Evolutionary conservation across 1,284 basidiomycete species (phyloP).

Genomic region (Irpex sp.): DNA sequence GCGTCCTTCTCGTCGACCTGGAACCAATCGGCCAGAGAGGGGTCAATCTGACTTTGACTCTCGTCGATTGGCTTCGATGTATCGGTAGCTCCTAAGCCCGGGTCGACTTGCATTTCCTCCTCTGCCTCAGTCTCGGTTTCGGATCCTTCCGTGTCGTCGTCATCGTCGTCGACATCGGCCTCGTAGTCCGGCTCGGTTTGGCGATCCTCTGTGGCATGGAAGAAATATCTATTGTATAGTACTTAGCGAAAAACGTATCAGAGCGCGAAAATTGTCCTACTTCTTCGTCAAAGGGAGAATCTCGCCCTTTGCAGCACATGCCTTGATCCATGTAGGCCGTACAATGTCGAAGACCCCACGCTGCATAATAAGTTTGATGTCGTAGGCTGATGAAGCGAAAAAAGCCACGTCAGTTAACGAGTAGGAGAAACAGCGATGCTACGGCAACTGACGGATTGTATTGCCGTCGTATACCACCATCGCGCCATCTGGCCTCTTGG

Average conservation of each 20-base stretch:
- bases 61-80: constrained; percentile 14
- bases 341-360: constrained; percentile 67
- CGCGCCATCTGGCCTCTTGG: constrained; percentile 36
- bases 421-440: background rate
- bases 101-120: background rate
- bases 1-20: constrained; percentile 32
- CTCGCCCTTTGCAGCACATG: constrained; percentile 59
- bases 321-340: constrained; percentile 74
- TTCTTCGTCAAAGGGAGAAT: constrained; percentile 60
- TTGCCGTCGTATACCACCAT: constrained; percentile 63
- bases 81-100: background rate
- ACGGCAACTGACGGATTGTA: constrained; percentile 45
- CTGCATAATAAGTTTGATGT: constrained; percentile 58
- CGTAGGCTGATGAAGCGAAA: constrained; percentile 43
- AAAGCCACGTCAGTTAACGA: background rate
- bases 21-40: constrained; percentile 60
- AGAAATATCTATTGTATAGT: constrained; percentile 55
- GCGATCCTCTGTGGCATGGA: constrained; percentile 51
- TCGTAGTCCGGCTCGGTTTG: constrained; percentile 27
- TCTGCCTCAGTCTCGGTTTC: constrained; percentile 18
- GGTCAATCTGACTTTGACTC: constrained; percentile 26
- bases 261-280: constrained; percentile 32
- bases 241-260: background rate
- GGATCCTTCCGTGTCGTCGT: constrained; percentile 21
- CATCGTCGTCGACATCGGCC: constrained; percentile 24